Conservation (phyloP, 495 filamentous ascomycete species). For the Aspergillus incahuasiensis region DNA sequence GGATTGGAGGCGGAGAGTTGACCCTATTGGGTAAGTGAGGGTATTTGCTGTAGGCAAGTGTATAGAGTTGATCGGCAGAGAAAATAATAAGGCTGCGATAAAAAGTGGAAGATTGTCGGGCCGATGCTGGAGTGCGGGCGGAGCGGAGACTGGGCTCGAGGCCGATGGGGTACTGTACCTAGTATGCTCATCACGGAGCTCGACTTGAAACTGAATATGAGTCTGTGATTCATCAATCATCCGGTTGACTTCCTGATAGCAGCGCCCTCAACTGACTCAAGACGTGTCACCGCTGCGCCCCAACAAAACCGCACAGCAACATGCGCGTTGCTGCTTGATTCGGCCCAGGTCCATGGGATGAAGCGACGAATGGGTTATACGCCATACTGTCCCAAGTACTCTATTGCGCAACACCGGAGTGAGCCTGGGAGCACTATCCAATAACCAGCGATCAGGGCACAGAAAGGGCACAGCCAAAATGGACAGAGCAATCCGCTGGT, state of each 20-base stretch:
- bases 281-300: neutral
- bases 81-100: neutral
- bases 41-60: neutral
- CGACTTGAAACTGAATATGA: neutral
- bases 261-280: neutral
- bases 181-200: neutral
- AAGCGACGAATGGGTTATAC: conserved; percentile 6
- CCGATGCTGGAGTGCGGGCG: neutral
- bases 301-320: neutral
- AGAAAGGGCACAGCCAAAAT: conserved; percentile 26
- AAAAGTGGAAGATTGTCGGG: conserved; percentile 8
- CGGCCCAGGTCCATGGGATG: neutral
- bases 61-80: neutral
- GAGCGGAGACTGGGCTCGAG: neutral
- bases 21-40: too few species aligned
- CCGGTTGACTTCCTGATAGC: neutral
- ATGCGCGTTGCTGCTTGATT: conserved; percentile 17
- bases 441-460: neutral
- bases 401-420: neutral
- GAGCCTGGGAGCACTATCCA: neutral
- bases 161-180: neutral
- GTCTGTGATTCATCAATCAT: neutral
- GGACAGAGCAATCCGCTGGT: conserved; percentile 83
- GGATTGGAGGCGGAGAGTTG: neutral
- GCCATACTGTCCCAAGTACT: neutral